Percentiles rank a stretch among this genome's conserved stretches.
phyloP scores from a whole-genome alignment of 1,139 yeast genomes.

The Yamadazyma diddensiae region DNA sequence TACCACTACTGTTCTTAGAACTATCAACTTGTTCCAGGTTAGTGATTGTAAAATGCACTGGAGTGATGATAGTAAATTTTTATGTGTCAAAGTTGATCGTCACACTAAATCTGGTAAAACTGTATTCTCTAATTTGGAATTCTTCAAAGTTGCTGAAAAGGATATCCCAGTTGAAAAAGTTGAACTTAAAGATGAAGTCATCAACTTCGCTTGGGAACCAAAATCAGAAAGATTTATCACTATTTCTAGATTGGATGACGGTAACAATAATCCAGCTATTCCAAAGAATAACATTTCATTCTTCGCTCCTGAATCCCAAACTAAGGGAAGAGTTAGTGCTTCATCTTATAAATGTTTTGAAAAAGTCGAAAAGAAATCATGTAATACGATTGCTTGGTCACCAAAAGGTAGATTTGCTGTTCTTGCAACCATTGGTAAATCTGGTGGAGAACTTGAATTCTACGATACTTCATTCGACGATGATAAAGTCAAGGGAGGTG shows the following conservation, averaged over 20 bases:
- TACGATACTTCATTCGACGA: conserved; percentile 86
- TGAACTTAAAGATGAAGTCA: conserved; percentile 86
- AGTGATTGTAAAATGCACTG: conserved; percentile 90
- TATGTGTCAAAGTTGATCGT: conserved; percentile 95
- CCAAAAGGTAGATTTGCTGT: conserved; percentile 91
- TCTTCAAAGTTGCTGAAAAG: conserved; percentile 82
- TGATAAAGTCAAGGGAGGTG: conserved; percentile 40
- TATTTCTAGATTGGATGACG: conserved; percentile 64
- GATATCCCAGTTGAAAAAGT: conserved; percentile 94
- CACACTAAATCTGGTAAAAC: conserved; percentile 95
- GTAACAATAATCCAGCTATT: conserved; percentile 63
- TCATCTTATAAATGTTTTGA: conserved; percentile 39
- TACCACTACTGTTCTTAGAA: conserved; percentile 76
- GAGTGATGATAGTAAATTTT: conserved; percentile 83
- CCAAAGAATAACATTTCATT: conserved; percentile 74
- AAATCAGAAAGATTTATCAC: conserved; percentile 81
- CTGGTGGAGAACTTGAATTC: conserved; percentile 73
- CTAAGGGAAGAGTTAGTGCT: conserved; percentile 85
- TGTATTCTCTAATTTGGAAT: conserved; percentile 86
- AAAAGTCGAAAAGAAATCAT: conserved; percentile 57
- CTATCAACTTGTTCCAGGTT: conserved; percentile 92
- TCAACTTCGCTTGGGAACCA: conserved; percentile 96
- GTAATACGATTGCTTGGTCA: conserved; percentile 81
- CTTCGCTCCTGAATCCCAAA: conserved; percentile 80
- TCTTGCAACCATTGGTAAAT: conserved; percentile 67